Conservation (phyloP, 441 rosid genomes). For the Hura crepitans region DNA sequence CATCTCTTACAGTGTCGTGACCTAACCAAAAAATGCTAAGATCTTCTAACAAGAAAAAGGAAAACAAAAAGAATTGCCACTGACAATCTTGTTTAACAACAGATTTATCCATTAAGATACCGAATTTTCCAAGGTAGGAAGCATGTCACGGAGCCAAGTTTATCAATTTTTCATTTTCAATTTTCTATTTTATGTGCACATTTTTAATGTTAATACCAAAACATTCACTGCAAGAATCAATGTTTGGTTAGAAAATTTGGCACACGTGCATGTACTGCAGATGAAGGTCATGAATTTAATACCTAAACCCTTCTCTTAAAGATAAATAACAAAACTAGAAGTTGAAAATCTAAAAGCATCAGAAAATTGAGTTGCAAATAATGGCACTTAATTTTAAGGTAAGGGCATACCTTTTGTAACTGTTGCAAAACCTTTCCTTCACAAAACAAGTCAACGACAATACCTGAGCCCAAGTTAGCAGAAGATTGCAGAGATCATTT, state of each 20-base stretch:
- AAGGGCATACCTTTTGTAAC: constrained; percentile 57
- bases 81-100: not conserved
- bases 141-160: not conserved
- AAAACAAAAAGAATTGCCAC: too few species aligned
- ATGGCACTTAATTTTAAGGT: not conserved
- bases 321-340: not conserved
- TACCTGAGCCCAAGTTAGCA: constrained; percentile 42
- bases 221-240: not conserved
- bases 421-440: constrained; percentile 60
- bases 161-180: not conserved
- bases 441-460: constrained; percentile 63
- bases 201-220: not conserved
- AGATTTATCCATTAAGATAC: not conserved
- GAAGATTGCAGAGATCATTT: constrained; percentile 14
- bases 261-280: not conserved
- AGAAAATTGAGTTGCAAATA: not conserved
- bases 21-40: not conserved
- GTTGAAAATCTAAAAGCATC: not conserved
- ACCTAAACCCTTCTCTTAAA: not conserved
- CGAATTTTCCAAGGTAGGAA: not conserved
- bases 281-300: not conserved
- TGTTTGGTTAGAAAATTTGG: not conserved
- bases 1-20: not conserved
- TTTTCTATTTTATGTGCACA: not conserved
- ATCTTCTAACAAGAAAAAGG: too few species aligned